Percentiles rank a stretch among this genome's conserved stretches.
Evolutionary conservation across 192 early-diverging fungal genomes (phyloP).

Genomic region (Spizellomyces punctatus): DNA sequence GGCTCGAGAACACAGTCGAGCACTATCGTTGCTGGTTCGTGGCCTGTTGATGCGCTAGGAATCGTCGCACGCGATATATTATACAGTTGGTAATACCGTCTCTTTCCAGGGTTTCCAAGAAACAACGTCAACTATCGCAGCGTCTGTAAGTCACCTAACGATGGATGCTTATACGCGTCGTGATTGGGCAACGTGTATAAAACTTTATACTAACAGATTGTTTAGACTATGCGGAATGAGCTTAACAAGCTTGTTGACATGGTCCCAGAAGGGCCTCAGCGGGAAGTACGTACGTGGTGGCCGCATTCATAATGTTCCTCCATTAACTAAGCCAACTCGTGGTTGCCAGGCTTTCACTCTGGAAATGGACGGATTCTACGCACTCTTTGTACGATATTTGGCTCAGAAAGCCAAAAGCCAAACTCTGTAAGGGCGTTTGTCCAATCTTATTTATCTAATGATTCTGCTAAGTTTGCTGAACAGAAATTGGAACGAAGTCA

Average conservation of each 20-base stretch:
- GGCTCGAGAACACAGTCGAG: conserved; percentile 6
- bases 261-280: conserved; percentile 58
- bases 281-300: conserved; percentile 29
- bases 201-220: neutral
- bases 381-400: conserved; percentile 72
- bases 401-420: conserved; percentile 74
- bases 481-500: conserved; percentile 94
- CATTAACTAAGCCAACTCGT: conserved; percentile 35
- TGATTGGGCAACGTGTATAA: neutral
- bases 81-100: neutral
- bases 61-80: neutral
- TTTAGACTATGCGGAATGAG: conserved; percentile 67
- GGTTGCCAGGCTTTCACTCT: conserved; percentile 33
- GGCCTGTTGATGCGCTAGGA: too few species aligned
- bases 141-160: conserved; percentile 16
- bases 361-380: conserved; percentile 55
- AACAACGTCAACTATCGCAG: conserved; percentile 41
- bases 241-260: conserved; percentile 63
- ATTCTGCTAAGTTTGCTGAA: neutral
- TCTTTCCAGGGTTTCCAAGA: conserved; percentile 55
- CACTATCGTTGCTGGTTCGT: conserved; percentile 8
- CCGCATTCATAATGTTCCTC: neutral
- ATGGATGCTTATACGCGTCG: neutral
- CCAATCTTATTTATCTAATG: conserved; percentile 1
- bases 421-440: conserved; percentile 60